phyloP scores from a whole-genome alignment of 1,284 basidiomycete genomes.

The Tremellales sp. region DNA sequence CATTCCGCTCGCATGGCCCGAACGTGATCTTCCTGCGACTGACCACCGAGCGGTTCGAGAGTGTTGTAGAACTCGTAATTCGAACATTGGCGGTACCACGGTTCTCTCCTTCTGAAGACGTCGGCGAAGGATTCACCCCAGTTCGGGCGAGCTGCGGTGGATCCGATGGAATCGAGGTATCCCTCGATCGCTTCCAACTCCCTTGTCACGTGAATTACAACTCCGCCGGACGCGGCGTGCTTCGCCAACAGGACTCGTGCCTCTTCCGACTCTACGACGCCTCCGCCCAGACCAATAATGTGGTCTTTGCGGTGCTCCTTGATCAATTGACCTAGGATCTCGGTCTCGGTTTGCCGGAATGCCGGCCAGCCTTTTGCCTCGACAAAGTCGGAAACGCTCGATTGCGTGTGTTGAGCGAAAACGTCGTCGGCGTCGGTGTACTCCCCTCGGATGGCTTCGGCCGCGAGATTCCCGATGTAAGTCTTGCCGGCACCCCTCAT shows the following conservation, averaged over 20 bases:
- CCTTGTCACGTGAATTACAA: conserved; percentile 68
- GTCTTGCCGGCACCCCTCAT: conserved; percentile 98
- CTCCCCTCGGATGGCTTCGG: conserved; percentile 66
- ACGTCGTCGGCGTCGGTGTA: conserved; percentile 84
- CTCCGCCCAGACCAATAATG: conserved; percentile 89
- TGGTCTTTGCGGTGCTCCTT: conserved; percentile 58
- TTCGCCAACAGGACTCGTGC: conserved; percentile 67
- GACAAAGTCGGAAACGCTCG: conserved; percentile 72
- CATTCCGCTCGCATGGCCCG: conserved; percentile 38
- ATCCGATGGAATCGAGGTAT: conserved; percentile 63
- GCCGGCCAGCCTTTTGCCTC: conserved; percentile 68
- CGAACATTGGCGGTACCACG: conserved; percentile 84
- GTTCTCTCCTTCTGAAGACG: conserved; percentile 76
- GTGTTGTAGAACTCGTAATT: conserved; percentile 79
- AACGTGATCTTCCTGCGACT: conserved; percentile 36
- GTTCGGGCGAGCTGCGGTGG: conserved; percentile 71
- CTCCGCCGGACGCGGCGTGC: conserved; percentile 61
- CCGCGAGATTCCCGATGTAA: conserved; percentile 75
- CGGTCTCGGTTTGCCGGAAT: conserved; percentile 64
- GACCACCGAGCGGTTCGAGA: conserved; percentile 33
- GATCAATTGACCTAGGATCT: conserved; percentile 61
- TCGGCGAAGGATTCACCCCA: conserved; percentile 76
- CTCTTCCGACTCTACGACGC: conserved; percentile 80
- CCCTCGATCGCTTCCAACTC: conserved; percentile 66
- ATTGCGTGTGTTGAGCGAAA: conserved; percentile 65